Evolutionary conservation across 2,329 filamentous ascomycete genomes (phyloP), one percentile per base, ranked within the genome.

Genomic region (Epicoccum sorghinum): DNA sequence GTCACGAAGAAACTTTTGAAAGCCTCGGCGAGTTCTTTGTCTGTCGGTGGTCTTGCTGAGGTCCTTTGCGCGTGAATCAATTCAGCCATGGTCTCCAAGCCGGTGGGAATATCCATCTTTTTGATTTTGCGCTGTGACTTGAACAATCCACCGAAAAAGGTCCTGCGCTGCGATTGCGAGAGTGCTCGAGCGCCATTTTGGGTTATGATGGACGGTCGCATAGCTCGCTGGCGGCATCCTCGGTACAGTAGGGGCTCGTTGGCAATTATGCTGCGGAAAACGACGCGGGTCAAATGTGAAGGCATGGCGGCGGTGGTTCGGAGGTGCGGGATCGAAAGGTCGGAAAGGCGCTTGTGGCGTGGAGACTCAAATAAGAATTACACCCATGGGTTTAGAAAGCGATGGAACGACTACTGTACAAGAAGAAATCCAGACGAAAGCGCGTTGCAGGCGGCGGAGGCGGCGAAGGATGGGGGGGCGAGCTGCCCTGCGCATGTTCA

Each of bases 11-110:
- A 72, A 27, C 57, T 61, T 35, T 52, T 58, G 50, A 75, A 64
- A 0, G 89, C 90, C 32, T 83, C 78, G 0, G 85, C 74, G 2
- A 96, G 78, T 30, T 89, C 84, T n/a, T 80, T 72, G 3, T 80
- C 77, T 0, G 83, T 74, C 13, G 90, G 91, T 8, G 85, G 83
- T 30, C 91, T 84, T 32, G 86, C 79, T 46, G 83, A 81, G 51
- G 89, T 82, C 46, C 83, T 80, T 61, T 87, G 77, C 56, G 85
- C 83, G 61, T 84, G 84, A 47, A 83, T 79, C 71, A 91, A 83
- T 54, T 89, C 83, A 65, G 89, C 83, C 77, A 96, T 84, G 13
- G 82, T 83, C 60, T 86, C 85, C 66, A 92, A 84, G 47, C 91
- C 92, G 0, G 85, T 89, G 66, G 86, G 89, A 56, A 87, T 78